A percentile compares a stretch with the other conserved stretches of the same genome.
phyloP scores from a whole-genome alignment of 208 protist genomes.

The Acanthamoeba rhysodes region DNA sequence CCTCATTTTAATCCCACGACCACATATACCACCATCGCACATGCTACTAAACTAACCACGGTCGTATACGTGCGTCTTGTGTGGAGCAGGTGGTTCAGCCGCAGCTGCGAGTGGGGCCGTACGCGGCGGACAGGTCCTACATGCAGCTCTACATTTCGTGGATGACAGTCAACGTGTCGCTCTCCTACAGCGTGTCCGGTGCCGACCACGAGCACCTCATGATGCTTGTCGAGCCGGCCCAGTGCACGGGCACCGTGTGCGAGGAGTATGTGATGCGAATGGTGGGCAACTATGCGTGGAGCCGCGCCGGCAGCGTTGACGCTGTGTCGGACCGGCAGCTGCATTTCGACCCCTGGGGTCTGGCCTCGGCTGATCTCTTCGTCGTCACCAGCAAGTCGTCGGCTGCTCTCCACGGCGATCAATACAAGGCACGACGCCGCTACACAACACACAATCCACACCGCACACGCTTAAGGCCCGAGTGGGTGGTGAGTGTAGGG shows the following conservation, averaged over 20 bases:
- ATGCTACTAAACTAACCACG: too few species aligned
- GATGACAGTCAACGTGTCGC: neutral
- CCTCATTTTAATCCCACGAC: neutral
- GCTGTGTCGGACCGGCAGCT: neutral
- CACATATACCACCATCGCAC: too few species aligned
- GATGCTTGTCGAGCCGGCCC: neutral
- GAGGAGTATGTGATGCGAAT: neutral
- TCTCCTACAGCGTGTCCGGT: neutral
- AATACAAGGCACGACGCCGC: neutral
- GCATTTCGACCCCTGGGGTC: neutral
- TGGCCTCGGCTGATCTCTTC: neutral
- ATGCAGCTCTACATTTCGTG: neutral
- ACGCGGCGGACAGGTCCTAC: neutral
- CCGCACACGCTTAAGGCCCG: too few species aligned
- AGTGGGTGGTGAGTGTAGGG: neutral
- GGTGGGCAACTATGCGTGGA: neutral
- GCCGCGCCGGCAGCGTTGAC: neutral
- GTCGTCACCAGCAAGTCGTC: neutral
- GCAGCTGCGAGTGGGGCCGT: neutral
- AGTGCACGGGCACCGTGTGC: neutral
- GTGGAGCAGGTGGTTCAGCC: neutral
- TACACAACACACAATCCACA: neutral
- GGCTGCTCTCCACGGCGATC: neutral
- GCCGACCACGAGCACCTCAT: neutral
- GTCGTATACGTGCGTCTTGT: too few species aligned